These are phyloP conservation scores for Cutaneotrichosporon curvatum DNA, from an alignment of 1,284 basidiomycete genomes.

Conservation along the genomic window DNA sequence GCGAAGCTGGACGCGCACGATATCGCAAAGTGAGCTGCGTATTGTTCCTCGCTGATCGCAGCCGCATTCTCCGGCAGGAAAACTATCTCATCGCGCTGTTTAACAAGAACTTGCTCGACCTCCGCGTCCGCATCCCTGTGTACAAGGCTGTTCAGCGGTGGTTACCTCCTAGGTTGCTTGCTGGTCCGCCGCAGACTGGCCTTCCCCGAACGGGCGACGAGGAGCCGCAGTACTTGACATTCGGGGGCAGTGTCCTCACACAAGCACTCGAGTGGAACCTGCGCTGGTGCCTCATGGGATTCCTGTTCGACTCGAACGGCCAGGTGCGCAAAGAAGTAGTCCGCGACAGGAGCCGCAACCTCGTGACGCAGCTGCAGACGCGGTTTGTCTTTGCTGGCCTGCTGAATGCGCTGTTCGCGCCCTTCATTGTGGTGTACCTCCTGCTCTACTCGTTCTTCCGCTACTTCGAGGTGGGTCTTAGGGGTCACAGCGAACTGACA, in stretches of 20 bases:
- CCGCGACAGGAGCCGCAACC: conserved; percentile 67
- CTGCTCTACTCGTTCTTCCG: conserved; percentile 98
- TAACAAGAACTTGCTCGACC: conserved; percentile 89
- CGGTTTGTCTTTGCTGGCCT: conserved; percentile 95
- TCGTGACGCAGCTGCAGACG: conserved; percentile 66
- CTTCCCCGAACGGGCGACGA: conserved; percentile 18
- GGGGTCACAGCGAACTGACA: neutral
- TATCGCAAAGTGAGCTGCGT: conserved; percentile 48
- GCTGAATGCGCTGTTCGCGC: conserved; percentile 87
- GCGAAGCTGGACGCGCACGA: conserved; percentile 87
- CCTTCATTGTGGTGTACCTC: conserved; percentile 95
- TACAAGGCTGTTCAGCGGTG: conserved; percentile 49
- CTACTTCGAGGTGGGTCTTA: conserved; percentile 80
- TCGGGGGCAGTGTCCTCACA: conserved; percentile 55
- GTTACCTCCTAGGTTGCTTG: conserved; percentile 27
- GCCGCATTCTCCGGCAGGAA: conserved; percentile 89
- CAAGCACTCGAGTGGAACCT: conserved; percentile 93
- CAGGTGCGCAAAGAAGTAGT: conserved; percentile 84
- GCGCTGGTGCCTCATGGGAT: conserved; percentile 87
- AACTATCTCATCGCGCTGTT: conserved; percentile 97
- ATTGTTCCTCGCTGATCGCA: conserved; percentile 10
- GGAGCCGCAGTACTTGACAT: conserved; percentile 31
- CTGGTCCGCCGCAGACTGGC: conserved; percentile 18
- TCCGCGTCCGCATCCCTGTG: conserved; percentile 63
- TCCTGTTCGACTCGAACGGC: conserved; percentile 80